A percentile compares a stretch with the other conserved stretches of the same genome.
Conservation (phyloP, 352 stramenopile genomes). For the Pythium pyrilobum region DNA sequence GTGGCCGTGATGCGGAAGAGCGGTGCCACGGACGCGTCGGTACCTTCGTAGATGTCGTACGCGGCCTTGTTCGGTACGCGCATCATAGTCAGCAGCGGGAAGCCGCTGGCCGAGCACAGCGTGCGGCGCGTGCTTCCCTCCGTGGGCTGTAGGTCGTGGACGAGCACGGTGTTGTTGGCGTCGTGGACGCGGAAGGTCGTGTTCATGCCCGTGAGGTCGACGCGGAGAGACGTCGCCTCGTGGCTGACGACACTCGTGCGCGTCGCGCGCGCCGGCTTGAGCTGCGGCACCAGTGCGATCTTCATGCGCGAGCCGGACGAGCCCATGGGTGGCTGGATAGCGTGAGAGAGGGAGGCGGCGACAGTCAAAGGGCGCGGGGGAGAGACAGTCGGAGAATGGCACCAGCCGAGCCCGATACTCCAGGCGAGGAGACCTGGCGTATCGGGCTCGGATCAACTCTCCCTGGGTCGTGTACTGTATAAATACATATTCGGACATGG, state of each 20-base stretch:
- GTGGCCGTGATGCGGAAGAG: not conserved
- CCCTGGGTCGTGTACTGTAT: too few species aligned
- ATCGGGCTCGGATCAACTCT: too few species aligned
- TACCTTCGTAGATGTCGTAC: slow-evolving; percentile 2
- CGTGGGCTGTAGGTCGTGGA: slow-evolving; percentile 4
- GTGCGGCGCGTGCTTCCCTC: not conserved
- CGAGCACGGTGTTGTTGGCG: not conserved
- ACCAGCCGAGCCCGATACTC: too few species aligned
- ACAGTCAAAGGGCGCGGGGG: too few species aligned
- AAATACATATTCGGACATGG: too few species aligned
- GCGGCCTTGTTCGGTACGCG: not conserved
- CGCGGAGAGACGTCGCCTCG: not conserved
- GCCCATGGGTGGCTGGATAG: not conserved
- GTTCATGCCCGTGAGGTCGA: slow-evolving; percentile 2
- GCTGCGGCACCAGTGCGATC: slow-evolving; percentile 1
- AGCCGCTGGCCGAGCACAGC: slow-evolving; percentile 1
- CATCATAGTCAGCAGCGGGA: not conserved
- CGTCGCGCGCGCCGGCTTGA: not conserved
- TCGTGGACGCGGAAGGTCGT: slow-evolving; percentile 3
- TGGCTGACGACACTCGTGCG: not conserved
- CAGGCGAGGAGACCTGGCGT: too few species aligned
- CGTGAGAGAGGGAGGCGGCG: not conserved
- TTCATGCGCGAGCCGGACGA: not conserved
- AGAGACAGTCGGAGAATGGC: too few species aligned
- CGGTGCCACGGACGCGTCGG: not conserved